Base-by-base conservation (phyloP, 768 basidiomycete species). In the Rhodosporidiobolus sp. region DNA sequence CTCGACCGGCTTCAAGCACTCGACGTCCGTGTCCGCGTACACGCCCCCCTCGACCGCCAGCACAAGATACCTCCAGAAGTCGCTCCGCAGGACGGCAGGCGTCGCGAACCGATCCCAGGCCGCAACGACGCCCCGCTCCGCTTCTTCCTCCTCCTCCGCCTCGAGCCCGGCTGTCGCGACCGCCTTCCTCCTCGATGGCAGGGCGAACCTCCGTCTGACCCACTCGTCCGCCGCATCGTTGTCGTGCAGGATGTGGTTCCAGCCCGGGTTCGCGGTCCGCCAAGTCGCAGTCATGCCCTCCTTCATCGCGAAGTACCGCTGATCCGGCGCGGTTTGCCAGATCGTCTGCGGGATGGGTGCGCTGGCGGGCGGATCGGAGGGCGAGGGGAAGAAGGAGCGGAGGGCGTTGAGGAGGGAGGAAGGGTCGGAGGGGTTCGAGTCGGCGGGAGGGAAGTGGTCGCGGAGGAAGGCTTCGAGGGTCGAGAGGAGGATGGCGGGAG, bases 21-120 rank as follows among this genome's bases (percentile, higher is more conserved):
- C 54, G 17, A 83, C 83, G 66, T 83, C 83, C 34, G 79, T 80
- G 62, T 83, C 73, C 50, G 74, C 68, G 55, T 76, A 76, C 3
- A 76, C 62, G 7, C 77, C 77, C 4, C 77, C 77, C 49, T 78
- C 75, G 35, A 57, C 63, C 3, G 73, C 73, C 8, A 78, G 69
- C 1, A 78, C 70, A 22, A 76, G 67, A 57, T 78, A 78, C 52
- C 77, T 49, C 75, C 75, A 76, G 32, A 78, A 76, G 35, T 78
- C 77, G 58, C 72, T 74, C 34, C 71, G 50, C 65, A 77, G 53
- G 2, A 77, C 76, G 3, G 70, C 67, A 2, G 71, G 68, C 52
- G 56, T 57, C 20, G 43, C 58, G 19, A 77, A 56, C 4, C 30
- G 58, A n/a, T 65, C 62, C 63, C 73, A 77, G n/a, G 76, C 70